Percentiles rank a stretch among this genome's conserved stretches.
Conservation (phyloP, 768 basidiomycete species). For the Cystobasidium tubakii region DNA sequence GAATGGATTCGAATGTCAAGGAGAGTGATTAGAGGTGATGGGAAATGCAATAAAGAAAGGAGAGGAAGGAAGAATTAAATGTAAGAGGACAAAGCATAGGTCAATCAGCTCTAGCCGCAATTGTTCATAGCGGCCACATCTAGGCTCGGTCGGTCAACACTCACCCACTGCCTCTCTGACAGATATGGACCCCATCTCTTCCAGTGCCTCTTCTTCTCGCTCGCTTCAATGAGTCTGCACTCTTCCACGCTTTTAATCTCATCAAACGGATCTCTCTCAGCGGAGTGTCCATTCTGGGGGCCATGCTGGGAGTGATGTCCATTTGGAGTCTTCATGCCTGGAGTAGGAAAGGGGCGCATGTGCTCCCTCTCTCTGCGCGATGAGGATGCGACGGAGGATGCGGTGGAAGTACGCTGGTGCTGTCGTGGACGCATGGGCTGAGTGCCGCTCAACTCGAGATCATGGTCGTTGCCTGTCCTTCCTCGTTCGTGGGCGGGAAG, state of each 20-base stretch:
- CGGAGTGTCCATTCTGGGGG: not conserved
- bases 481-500: constrained; percentile 19
- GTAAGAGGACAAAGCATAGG: not conserved
- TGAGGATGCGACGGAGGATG: not conserved
- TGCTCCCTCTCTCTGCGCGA: constrained; percentile 37
- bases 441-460: not conserved
- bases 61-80: constrained; percentile 37
- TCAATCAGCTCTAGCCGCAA: no score
- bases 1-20: no score
- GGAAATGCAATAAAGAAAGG: constrained; percentile 38
- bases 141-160: no score
- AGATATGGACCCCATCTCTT: constrained; percentile 99
- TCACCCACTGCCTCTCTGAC: constrained; percentile 92
- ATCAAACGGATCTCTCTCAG: constrained; percentile 36
- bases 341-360: constrained; percentile 46
- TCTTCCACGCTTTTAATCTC: constrained; percentile 56
- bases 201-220: constrained; percentile 81
- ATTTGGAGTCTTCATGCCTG: constrained; percentile 40
- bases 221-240: constrained; percentile 70
- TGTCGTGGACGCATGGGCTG: constrained; percentile 28
- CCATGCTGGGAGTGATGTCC: not conserved
- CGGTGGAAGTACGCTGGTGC: constrained; percentile 1
- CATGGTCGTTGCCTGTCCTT: not conserved
- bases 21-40: not conserved
- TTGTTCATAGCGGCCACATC: no score